Conservation (phyloP, 2,329 filamentous ascomycete species). For the Fusarium anguioides region DNA sequence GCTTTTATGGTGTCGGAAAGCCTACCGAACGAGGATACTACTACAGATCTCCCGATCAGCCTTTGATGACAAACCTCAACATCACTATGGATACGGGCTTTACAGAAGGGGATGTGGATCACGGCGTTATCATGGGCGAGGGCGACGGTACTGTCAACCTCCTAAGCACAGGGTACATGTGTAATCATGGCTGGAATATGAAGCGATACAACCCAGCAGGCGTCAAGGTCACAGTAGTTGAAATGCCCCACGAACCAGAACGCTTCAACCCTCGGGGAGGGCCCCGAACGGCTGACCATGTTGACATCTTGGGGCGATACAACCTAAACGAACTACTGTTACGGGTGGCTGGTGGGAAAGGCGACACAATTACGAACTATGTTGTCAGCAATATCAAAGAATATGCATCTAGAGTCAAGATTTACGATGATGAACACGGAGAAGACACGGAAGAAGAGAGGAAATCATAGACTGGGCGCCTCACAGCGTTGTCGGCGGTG, state of each 20-base stretch:
- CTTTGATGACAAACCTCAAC: constrained; percentile 74
- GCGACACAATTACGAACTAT: constrained; percentile 79
- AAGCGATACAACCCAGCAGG: constrained; percentile 92
- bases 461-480: constrained; percentile 31
- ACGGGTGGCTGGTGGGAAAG: constrained; percentile 85
- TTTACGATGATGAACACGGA: constrained; percentile 72
- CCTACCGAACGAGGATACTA: constrained; percentile 93
- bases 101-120: constrained; percentile 74
- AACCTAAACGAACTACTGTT: constrained; percentile 92
- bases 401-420: constrained; percentile 85
- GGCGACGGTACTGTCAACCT: constrained; percentile 96
- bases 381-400: constrained; percentile 84
- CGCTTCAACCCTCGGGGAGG: constrained; percentile 84
- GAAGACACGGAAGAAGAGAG: constrained; percentile 62
- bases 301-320: constrained; percentile 91
- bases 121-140: constrained; percentile 94
- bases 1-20: constrained; percentile 96
- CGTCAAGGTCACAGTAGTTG: constrained; percentile 82
- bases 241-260: constrained; percentile 98
- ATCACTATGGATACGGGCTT: constrained; percentile 77
- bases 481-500: constrained; percentile 6
- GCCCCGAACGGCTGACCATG: constrained; percentile 84
- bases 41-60: constrained; percentile 77
- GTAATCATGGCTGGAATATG: constrained; percentile 91
- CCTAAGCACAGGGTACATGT: constrained; percentile 96